Conservation (phyloP, 257 asterid genomes). For the Solanum chiquidenum region DNA sequence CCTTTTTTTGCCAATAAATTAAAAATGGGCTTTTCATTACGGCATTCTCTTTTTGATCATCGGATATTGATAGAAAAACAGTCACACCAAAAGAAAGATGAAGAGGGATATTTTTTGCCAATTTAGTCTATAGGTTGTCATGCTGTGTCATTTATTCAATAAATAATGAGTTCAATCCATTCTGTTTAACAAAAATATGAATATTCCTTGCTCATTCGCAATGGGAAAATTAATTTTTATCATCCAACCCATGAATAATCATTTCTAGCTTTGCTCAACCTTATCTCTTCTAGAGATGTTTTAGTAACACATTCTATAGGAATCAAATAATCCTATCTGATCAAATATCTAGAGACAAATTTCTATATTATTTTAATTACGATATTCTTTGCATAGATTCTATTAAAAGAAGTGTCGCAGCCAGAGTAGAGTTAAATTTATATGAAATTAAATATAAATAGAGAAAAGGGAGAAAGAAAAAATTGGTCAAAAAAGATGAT, state of each 20-base stretch:
- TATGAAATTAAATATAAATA: not conserved
- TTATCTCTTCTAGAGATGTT: not conserved
- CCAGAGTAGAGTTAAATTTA: not conserved
- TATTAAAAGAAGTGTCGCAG: not conserved
- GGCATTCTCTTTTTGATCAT: too few species aligned
- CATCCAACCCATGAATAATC: not conserved
- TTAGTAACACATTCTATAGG: not conserved
- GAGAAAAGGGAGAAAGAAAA: not conserved
- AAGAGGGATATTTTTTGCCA: too few species aligned
- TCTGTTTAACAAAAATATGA: not conserved
- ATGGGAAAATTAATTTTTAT: not conserved
- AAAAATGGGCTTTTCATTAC: too few species aligned
- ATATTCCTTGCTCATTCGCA: not conserved
- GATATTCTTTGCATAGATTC: not conserved
- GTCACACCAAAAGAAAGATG: too few species aligned
- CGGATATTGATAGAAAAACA: too few species aligned
- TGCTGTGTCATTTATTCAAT: too few species aligned
- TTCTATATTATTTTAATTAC: not conserved
- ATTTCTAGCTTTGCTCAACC: not conserved
- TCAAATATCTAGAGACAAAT: not conserved
- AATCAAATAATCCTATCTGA: not conserved
- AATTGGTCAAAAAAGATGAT: not conserved
- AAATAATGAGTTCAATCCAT: not conserved
- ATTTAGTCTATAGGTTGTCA: too few species aligned
- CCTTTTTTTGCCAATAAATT: too few species aligned